Percentiles rank a stretch among this genome's conserved stretches.
phyloP scores from a whole-genome alignment of 192 early-diverging fungal genomes.

The Mortierella claussenii region DNA sequence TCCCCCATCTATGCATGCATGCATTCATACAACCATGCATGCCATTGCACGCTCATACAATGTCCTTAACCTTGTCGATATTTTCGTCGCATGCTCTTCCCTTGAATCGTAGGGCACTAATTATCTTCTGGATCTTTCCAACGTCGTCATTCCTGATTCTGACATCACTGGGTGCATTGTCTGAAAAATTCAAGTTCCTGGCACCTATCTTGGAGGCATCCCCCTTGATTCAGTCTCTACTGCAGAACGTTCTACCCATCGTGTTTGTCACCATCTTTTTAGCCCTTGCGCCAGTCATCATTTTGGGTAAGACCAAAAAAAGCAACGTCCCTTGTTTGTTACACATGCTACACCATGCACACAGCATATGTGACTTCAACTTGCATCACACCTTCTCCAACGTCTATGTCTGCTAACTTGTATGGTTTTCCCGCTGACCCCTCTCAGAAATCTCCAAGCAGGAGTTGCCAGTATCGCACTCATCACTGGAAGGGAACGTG shows the following conservation, averaged over 20 bases:
- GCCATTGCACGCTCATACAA: neutral
- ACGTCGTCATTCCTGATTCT: constrained; percentile 66
- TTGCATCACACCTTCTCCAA: neutral
- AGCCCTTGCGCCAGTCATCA: constrained; percentile 64
- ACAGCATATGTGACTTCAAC: neutral
- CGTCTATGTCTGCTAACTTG: neutral
- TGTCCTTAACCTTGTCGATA: no score
- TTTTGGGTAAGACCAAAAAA: constrained; percentile 54
- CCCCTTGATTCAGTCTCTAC: constrained; percentile 53
- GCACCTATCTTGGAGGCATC: constrained; percentile 57
- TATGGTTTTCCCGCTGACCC: constrained; percentile 1
- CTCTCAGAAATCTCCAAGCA: constrained; percentile 70
- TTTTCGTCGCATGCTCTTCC: neutral
- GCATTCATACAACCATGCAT: no score
- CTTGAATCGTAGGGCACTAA: constrained; percentile 58
- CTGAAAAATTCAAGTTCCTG: constrained; percentile 57
- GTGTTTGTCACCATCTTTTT: constrained; percentile 65
- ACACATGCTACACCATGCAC: no score
- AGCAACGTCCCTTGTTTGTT: neutral
- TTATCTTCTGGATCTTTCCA: constrained; percentile 73
- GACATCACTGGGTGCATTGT: constrained; percentile 62
- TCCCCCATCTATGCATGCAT: no score
- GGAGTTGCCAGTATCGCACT: constrained; percentile 66
- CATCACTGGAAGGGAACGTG: constrained; percentile 64
- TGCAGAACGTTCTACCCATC: constrained; percentile 68